Evolutionary conservation across 768 basidiomycete species (phyloP), one percentile per base, ranked within the genome.

Genomic region (Hortiboletus campestris): DNA sequence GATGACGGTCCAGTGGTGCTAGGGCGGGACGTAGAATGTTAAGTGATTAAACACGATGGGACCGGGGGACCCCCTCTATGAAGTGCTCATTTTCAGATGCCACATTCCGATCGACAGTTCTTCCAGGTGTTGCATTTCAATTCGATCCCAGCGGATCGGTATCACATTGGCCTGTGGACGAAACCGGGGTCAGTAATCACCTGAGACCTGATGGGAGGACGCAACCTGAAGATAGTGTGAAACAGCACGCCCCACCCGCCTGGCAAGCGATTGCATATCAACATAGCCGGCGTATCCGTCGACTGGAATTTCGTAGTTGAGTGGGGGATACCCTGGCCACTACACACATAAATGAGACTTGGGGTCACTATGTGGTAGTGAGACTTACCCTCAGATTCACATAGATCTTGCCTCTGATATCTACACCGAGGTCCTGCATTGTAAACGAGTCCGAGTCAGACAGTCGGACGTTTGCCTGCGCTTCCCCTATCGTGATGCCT

Each of bases 261-360:
- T 78, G 46, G 84, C 83, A 29, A 90, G 78, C 6, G 85, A 85
- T 68, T 83, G 79, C 35, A 89, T 74, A 63, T 83, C 83, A 39
- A 86, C 79, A 43, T 81, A 82, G 31, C 85, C 83, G 53, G 82
- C 80, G 63, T 85, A 86, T 12, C 78, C 78, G 60, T 88, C 85
- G 42, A 89, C 72, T 1, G 88, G 88, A 42, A 90, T 83, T 65
- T 89, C 85, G 60, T 89, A 90, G 40, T 85, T 88, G 68, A 88
- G 78, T 10, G 86, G 79, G 40, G 78, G 70, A 63, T 88, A 88
- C 1, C 87, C 87, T 41, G 80, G 75, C 87, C 87, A 90, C 88
- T 89, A 17, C 25, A 40, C 31, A 49, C n/a, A 28, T 13, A 35
- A 32, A 43, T 57, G 46, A 55, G 50, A 17, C 46, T 36, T 25